Percentiles rank a stretch among this genome's conserved stretches.
These are phyloP conservation scores for Hypoxylon sp. DNA, from an alignment of 2,329 filamentous ascomycete genomes.

Conservation along the genomic window DNA sequence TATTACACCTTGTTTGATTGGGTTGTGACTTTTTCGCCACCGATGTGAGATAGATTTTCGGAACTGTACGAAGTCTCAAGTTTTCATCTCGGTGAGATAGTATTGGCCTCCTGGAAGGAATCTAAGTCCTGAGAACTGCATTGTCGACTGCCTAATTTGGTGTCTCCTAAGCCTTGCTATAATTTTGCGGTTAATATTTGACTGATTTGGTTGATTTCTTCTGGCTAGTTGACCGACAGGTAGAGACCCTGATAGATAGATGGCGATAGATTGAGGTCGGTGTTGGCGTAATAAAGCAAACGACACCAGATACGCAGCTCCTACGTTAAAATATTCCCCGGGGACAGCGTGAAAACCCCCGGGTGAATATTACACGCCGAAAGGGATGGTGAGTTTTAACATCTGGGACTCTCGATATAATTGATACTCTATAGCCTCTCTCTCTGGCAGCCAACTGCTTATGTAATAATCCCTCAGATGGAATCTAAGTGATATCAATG, in stretches of 20 bases:
- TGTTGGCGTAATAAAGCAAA: too few species aligned
- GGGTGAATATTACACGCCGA: too few species aligned
- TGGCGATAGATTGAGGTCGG: background rate
- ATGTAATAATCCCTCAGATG: slow-evolving; percentile 6
- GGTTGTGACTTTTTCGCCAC: background rate
- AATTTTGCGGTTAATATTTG: background rate
- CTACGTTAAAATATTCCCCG: too few species aligned
- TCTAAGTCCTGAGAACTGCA: too few species aligned
- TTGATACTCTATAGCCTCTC: background rate
- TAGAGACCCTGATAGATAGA: background rate
- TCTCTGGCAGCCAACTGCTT: background rate
- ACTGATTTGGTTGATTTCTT: background rate
- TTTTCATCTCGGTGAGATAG: too few species aligned
- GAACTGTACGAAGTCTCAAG: too few species aligned
- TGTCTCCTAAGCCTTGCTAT: too few species aligned
- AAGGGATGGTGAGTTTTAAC: too few species aligned
- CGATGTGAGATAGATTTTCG: background rate
- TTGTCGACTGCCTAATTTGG: too few species aligned
- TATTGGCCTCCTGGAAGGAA: too few species aligned
- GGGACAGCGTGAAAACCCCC: too few species aligned
- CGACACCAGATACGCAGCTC: too few species aligned
- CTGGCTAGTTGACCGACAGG: slow-evolving; percentile 6
- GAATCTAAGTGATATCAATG: slow-evolving; percentile 2
- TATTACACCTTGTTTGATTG: background rate
- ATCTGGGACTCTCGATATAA: background rate